Base-by-base conservation (phyloP, 1,284 basidiomycete species). In the Trichosporon faecale region DNA sequence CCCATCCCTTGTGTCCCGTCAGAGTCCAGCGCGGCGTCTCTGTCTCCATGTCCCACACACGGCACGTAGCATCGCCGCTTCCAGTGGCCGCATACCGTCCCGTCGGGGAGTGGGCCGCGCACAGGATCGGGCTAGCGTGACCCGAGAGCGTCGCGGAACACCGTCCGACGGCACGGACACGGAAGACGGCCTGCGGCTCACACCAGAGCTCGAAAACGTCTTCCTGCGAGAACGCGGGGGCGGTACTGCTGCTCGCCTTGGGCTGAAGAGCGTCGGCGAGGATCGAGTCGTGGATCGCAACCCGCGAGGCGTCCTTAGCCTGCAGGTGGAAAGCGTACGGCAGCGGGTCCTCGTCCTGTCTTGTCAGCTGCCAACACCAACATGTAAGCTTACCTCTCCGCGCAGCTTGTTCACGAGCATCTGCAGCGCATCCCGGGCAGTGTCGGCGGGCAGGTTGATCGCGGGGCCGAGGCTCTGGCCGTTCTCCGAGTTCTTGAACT, bases 181-280 rank as follows among this genome's bases (percentile, higher is more conserved):
- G 90, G 85, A 98, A 99, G 1, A 99, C 92, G 21, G 95, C 95
- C 82, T 98, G 95, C 2, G 97, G 96, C 52, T 95, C 90, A 81
- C 94, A 97, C 77, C 91, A 89, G 33, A 97, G 87, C 67, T 92
- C 87, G 71, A 97, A 90, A 12, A 95, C 87, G 79, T 93, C 93
- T 87, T 98, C 95, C 9, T 90, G 87, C 0, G 91, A 91, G 79
- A 93, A 93, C 1, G 66, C 73, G 16, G 68, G 71, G 3, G 71
- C 73, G 1, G 74, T 75, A 40, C 70, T 74, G n/a, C 67, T 70
- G 44, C 68, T 74, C 5, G 70, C 72, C 12, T 76, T 86, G 72
- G 93, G 91, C 5, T 86, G 85, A 2, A 97, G 85, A 0, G 95
- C 87, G 77, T 96, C 93, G 3, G 87, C 84, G 75, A 92, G 88